Conservation (phyloP, 2,329 filamentous ascomycete genomes). For the Tolypocladium nubicola region DNA sequence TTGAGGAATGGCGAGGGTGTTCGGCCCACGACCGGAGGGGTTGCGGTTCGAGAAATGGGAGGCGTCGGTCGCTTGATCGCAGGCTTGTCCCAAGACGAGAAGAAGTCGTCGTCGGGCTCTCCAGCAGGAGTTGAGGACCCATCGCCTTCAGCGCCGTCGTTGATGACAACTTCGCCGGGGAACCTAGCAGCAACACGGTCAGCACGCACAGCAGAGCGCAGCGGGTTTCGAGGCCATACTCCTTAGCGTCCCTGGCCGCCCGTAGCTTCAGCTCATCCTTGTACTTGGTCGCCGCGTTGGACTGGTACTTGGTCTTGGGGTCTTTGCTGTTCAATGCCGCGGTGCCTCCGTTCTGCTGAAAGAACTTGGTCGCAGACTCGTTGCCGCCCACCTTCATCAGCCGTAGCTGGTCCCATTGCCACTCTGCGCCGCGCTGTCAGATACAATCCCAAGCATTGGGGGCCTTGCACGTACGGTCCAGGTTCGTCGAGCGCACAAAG, state of each 20-base stretch:
- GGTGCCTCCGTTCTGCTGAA: conserved; percentile 90
- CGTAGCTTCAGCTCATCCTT: conserved; percentile 91
- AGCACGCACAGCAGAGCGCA: conserved; percentile 7
- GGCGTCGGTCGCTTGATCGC: conserved; percentile 94
- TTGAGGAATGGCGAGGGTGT: conserved; percentile 87
- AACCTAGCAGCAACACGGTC: conserved; percentile 41
- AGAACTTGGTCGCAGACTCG: conserved; percentile 96
- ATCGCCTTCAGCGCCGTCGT: conserved; percentile 58
- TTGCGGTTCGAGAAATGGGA: conserved; percentile 79
- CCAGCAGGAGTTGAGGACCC: conserved; percentile 67
- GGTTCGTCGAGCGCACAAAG: conserved; percentile 95
- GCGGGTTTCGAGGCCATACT: conserved; percentile 45
- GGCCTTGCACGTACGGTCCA: conserved; percentile 66
- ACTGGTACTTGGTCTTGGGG: conserved; percentile 92
- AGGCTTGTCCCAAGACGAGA: conserved; percentile 98
- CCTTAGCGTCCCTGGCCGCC: conserved; percentile 70
- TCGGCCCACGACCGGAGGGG: conserved; percentile 70
- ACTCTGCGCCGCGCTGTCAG: conserved; percentile 42
- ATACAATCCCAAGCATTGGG: not conserved
- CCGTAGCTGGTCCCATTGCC: conserved; percentile 98
- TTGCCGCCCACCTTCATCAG: conserved; percentile 98
- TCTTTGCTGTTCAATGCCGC: conserved; percentile 95
- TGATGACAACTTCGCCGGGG: conserved; percentile 76
- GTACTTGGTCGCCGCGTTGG: conserved; percentile 87
- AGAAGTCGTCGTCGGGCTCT: conserved; percentile 91